Conservation (phyloP, 108 stramenopile species). For the Aurantiochytrium sp. region DNA sequence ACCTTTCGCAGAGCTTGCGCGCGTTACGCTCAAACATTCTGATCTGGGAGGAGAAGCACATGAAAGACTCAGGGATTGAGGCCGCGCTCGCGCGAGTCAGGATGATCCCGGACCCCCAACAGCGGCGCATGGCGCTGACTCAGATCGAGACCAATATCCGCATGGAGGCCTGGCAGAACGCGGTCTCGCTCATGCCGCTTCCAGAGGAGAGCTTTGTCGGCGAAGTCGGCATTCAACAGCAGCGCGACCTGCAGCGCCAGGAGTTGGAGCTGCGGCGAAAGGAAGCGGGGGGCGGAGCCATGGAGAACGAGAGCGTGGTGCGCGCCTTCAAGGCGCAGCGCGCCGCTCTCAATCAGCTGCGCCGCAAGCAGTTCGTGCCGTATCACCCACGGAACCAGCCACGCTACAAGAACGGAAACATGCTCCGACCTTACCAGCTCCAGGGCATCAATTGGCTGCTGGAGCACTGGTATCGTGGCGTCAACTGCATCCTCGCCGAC, state of each 20-base stretch:
- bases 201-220: not conserved
- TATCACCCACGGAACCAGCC: not conserved
- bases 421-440: slow-evolving; percentile 84
- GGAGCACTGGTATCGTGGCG: slow-evolving; percentile 80
- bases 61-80: not conserved
- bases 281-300: not conserved
- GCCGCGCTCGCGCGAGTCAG: not conserved
- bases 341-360: not conserved
- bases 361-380: not conserved
- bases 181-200: not conserved
- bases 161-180: not conserved
- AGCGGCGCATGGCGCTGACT: not conserved
- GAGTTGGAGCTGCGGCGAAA: not conserved
- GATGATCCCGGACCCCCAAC: not conserved
- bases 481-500: slow-evolving; percentile 92
- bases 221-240: not conserved
- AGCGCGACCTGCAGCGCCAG: not conserved
- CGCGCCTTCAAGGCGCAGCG: not conserved
- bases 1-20: not conserved
- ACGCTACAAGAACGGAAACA: slow-evolving; percentile 49
- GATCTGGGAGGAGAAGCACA: not conserved
- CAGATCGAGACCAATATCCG: not conserved
- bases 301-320: not conserved
- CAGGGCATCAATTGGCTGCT: slow-evolving; percentile 96
- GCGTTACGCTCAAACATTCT: not conserved